Percentiles rank a stretch among this genome's conserved stretches.
Conservation (phyloP, 2,329 filamentous ascomycete genomes). For the Cercospora sp. region DNA sequence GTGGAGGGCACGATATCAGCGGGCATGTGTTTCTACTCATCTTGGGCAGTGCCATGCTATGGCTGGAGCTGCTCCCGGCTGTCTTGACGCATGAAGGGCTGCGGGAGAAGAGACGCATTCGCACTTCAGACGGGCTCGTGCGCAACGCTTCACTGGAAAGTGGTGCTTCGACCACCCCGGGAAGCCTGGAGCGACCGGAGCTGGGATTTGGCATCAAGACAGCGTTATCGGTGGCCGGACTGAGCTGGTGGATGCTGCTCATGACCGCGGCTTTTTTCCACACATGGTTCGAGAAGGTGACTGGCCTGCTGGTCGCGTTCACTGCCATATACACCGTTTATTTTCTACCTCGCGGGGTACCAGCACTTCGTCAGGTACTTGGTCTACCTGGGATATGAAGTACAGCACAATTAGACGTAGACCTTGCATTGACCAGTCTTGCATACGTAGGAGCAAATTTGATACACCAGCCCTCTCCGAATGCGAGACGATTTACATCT, state of each 20-base stretch:
- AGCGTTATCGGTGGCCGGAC: constrained; percentile 59
- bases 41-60: constrained; percentile 75
- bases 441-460: not conserved
- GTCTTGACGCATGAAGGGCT: constrained; percentile 52
- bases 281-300: constrained; percentile 92
- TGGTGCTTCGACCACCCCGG: constrained; percentile 43
- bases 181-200: constrained; percentile 33
- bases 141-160: constrained; percentile 46
- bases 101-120: constrained; percentile 65
- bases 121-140: constrained; percentile 66
- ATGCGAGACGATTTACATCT: not conserved
- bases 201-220: constrained; percentile 55
- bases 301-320: constrained; percentile 52
- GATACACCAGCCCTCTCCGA: not conserved
- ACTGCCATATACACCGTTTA: constrained; percentile 49
- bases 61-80: constrained; percentile 73
- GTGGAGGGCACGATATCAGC: constrained; percentile 92
- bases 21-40: constrained; percentile 94
- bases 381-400: constrained; percentile 49
- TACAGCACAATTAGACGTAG: not conserved
- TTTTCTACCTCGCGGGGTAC: constrained; percentile 50
- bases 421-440: not conserved
- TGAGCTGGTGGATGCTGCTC: constrained; percentile 93
- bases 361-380: constrained; percentile 45
- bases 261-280: constrained; percentile 99